Evolutionary conservation across 805 yeast species (phyloP), one percentile per base, ranked within the genome.

Genomic region (Teunomyces barrocoloradensis): DNA sequence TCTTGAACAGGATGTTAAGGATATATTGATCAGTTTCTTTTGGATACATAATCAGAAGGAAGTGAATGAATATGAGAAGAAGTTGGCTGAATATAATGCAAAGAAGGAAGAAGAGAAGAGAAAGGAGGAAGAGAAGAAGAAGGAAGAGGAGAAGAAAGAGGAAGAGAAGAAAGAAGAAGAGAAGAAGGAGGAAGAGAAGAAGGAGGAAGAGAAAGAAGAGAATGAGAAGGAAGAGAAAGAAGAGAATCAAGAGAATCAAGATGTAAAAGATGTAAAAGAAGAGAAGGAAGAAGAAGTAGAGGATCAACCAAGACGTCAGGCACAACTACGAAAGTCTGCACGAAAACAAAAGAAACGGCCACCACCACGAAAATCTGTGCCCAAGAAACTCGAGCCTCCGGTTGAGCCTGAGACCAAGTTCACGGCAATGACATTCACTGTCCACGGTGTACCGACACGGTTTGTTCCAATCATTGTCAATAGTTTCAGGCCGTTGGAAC

Each of bases 401-500:
- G 52, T 53, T 5, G 72, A 70, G 60, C 84, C 84, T 1, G 71
- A 64, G 25, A 69, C 75, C 25, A 59, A 69, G 32, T 80, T 57
- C 59, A 81, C 91, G 0, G 77, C 95, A 0, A 67, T 86, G 18
- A 85, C 96, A 0, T 73, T 89, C 42, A 79, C 76, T 1, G 61
- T 92, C 2, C 75, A 73, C 13, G 81, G 79, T n/a, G 73, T 91
- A 21, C 91, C 96, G 1, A 65, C 73, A 7, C 75, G 84, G 56
- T 82, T 79, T 56, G 76, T 81, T 2, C 85, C 86, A 6, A 78
- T 89, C 7, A 66, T 90, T 32, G 62, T 74, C 33, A 80, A 88
- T 56, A 83, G 95, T 63, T 84, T 87, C 35, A 71, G 77, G 32
- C 78, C 81, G 2, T 57, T 73, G 12, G 80, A 78, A 1, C 72